Evolutionary conservation across 2,329 filamentous ascomycete genomes (phyloP), one percentile per base, ranked within the genome.

Genomic region (Botrytis squamosa): DNA sequence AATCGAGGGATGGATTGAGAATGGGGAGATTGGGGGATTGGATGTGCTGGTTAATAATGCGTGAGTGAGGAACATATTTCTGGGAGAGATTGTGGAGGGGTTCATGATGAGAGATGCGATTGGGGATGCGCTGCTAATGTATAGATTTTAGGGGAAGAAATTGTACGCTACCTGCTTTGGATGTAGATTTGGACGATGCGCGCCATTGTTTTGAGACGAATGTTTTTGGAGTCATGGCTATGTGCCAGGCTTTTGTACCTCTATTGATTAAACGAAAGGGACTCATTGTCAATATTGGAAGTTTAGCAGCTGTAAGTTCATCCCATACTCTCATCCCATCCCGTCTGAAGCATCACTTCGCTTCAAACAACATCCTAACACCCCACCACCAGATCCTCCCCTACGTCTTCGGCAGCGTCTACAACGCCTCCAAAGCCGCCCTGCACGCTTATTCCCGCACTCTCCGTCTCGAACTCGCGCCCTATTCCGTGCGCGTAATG

Each of bases 1-100:
- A 18, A 81, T 82, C 29, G 75, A 80, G 40, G 71, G 71, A 25
- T 77, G 81, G 29, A 81, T 82, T 75, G 98, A 93, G 38, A 46
- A n/a, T 7, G 70, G 70, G 40, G 52, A 36, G 62, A 36, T 72
- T 84, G 89, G 88, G 81, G 89, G 93, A 46, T 91, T 98, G 76
- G 89, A 98, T 81, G 88, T 98, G 4, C 84, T 98, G 74, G 93
- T 98, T 42, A 98, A 98, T 85, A 98, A 98, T 86, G 95, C 95
- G 77, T 79, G 52, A 55, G 77, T 60, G 36, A 57, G 29, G 42
- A 40, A 12, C 6, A 22, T 4, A 5, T 71, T 7, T 29, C 25
- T 29, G 62, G 14, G 52, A 29, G 5, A 20, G 33, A 9, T 55
- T 5, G 29, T 42, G 36, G 36, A 40, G 20, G 22, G 63, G 46